These are phyloP conservation scores for Zymoseptoria tritici DNA, from an alignment of 2,329 filamentous ascomycete species.

Conservation along the genomic window DNA sequence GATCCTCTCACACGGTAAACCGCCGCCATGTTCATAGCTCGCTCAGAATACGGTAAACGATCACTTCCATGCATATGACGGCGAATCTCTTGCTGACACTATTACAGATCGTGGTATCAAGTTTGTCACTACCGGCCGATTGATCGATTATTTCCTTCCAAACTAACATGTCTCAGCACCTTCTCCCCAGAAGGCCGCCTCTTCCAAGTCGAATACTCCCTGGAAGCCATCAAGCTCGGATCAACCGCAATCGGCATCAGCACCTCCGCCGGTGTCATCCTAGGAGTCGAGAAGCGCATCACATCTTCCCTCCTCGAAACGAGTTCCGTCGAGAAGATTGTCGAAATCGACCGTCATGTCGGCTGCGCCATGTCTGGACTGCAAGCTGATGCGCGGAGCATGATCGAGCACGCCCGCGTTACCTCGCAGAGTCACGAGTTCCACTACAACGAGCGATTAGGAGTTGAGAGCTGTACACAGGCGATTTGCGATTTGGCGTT, in stretches of 20 bases:
- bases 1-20: conserved; percentile 1
- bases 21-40: conserved; percentile 95
- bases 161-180: conserved; percentile 56
- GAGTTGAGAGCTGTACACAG: conserved; percentile 96
- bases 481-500: conserved; percentile 96
- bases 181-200: conserved; percentile 99
- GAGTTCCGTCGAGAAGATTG: conserved; percentile 97
- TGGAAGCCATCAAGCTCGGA: conserved; percentile 99
- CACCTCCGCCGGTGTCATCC: conserved; percentile 87
- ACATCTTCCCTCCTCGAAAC: conserved; percentile 96
- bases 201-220: conserved; percentile 99
- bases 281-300: conserved; percentile 98
- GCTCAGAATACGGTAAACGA: conserved; percentile 94
- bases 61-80: conserved; percentile 14
- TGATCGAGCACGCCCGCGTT: conserved; percentile 94
- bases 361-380: conserved; percentile 98
- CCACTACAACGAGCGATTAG: conserved; percentile 92
- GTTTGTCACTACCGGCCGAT: conserved; percentile 42
- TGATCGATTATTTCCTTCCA: background rate
- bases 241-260: conserved; percentile 96
- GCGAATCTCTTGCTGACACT: conserved; percentile 18
- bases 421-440: conserved; percentile 96
- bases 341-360: conserved; percentile 98
- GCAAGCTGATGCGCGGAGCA: conserved; percentile 93
- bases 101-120: conserved; percentile 92